Percentiles rank a stretch among this genome's conserved stretches.
phyloP scores from a whole-genome alignment of 1,139 yeast species.

The Hemisphaericaspora xylanilytica region DNA sequence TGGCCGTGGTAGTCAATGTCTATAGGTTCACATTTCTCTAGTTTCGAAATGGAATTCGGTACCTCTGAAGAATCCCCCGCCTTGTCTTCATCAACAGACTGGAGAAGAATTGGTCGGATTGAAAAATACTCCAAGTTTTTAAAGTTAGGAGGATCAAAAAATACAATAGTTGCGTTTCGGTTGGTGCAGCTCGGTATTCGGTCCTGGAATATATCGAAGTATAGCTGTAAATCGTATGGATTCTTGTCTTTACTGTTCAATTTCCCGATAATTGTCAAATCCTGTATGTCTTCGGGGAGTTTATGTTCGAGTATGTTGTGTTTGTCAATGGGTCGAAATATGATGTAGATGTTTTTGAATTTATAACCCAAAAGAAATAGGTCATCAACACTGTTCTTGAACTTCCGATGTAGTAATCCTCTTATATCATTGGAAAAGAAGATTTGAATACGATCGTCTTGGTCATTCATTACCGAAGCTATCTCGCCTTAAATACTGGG shows the following conservation, averaged over 20 bases:
- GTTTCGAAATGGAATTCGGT: conserved; percentile 5
- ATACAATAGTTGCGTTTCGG: conserved; percentile 31
- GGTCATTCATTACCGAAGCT: conserved; percentile 24
- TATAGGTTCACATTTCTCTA: conserved; percentile 8
- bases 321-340: conserved; percentile 18
- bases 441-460: conserved; percentile 18
- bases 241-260: conserved; percentile 12
- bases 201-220: conserved; percentile 6
- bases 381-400: conserved; percentile 7
- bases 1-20: conserved; percentile 8
- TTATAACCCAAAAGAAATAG: conserved; percentile 29
- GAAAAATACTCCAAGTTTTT: conserved; percentile 78
- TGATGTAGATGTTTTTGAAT: conserved; percentile 23
- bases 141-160: conserved; percentile 74
- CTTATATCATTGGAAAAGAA: conserved; percentile 38
- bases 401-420: conserved; percentile 3
- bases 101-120: conserved; percentile 66
- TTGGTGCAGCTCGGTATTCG: conserved; percentile 10
- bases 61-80: conserved; percentile 4
- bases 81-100: conserved; percentile 38
- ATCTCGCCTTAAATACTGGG: conserved; percentile 44
- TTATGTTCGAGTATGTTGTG: not conserved
- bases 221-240: conserved; percentile 12
- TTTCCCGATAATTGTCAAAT: conserved; percentile 22
- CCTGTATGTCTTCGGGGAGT: conserved; percentile 15